Evolutionary conservation across 257 asterid genomes (phyloP), one percentile per base, ranked within the genome.

Genomic region (Linderniella brevidens): DNA sequence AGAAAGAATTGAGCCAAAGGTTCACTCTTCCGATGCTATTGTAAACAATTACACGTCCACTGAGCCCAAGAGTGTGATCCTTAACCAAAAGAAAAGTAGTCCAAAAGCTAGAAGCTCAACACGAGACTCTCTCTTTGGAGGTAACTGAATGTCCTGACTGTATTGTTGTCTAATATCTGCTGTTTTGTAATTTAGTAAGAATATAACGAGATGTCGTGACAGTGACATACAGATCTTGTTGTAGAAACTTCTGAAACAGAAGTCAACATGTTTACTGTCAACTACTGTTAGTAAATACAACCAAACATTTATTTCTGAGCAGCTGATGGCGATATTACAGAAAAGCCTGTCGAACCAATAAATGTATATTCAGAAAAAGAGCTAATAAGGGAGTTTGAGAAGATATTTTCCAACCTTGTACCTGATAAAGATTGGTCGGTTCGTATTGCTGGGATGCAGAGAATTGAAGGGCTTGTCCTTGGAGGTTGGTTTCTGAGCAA

Each of bases 341-440:
- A 90, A 60, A 90, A 85, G 62, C 86, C 94, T 59, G 85, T 90
- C 17, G 96, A 90, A 46, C 92, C 99, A 35, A 68, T 90, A 60
- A 81, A 85, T 70, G 92, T 90, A 49, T 81, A 85, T 55, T 90
- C 96, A 6, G 99, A 90, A 53, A 90, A 90, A 69, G 99, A 90
- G 78, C 86, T 90, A 57, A 58, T 68, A 50, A 75, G 93, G 77
- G 99, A 90, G 69, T 85, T 85, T 54, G 99, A 90, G 71, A 90
- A 90, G 88, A 70, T 85, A 63, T 72, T 82, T 56, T 75, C 92
- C 25, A 85, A 68, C 66, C 90, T 90, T 65, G 82, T 79, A 58
- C 99, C 99, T 48, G 99, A 90, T 14, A 90, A 90, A 65, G 99
- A 90, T 67, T 90, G 99, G 99, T 90, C 96, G 56, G 17, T 81